phyloP scores from a whole-genome alignment of 31 red algal species.

The Asparagopsis taxiformis region DNA sequence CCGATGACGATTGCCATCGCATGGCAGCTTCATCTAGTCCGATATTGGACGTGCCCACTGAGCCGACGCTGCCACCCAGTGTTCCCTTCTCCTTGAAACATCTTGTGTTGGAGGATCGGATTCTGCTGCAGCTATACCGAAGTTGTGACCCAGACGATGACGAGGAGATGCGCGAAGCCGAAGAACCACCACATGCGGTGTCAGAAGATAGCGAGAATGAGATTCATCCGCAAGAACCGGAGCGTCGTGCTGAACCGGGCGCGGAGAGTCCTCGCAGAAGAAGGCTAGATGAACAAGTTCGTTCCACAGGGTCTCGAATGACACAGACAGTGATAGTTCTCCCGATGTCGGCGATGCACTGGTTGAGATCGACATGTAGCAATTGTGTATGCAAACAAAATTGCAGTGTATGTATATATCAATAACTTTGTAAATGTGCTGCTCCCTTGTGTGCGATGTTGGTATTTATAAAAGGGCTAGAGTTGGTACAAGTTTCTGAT shows the following conservation, averaged over 20 bases:
- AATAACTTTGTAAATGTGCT: neutral
- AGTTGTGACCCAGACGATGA: neutral
- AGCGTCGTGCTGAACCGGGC: too few relatives aligned
- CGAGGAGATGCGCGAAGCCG: neutral
- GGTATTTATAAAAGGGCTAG: neutral
- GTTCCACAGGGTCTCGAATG: too few relatives aligned
- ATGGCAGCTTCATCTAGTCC: neutral
- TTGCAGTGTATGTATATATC: too few relatives aligned
- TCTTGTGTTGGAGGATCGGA: constrained; percentile 16
- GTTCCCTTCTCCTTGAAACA: constrained; percentile 7
- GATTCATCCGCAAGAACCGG: too few relatives aligned
- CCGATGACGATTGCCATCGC: neutral
- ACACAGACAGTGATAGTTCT: too few relatives aligned
- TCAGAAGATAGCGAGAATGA: too few relatives aligned
- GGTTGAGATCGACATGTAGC: too few relatives aligned
- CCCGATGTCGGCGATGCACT: too few relatives aligned
- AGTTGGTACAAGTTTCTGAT: neutral
- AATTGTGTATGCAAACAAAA: too few relatives aligned
- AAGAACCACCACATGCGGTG: too few relatives aligned
- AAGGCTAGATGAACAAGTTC: too few relatives aligned
- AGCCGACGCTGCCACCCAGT: neutral
- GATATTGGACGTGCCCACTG: neutral
- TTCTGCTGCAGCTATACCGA: constrained; percentile 2
- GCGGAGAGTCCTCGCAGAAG: too few relatives aligned
- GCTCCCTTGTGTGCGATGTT: neutral